A percentile compares a stretch with the other conserved stretches of the same genome.
Evolutionary conservation across 192 early-diverging fungal species (phyloP).

Genomic region (Podila horticola): DNA sequence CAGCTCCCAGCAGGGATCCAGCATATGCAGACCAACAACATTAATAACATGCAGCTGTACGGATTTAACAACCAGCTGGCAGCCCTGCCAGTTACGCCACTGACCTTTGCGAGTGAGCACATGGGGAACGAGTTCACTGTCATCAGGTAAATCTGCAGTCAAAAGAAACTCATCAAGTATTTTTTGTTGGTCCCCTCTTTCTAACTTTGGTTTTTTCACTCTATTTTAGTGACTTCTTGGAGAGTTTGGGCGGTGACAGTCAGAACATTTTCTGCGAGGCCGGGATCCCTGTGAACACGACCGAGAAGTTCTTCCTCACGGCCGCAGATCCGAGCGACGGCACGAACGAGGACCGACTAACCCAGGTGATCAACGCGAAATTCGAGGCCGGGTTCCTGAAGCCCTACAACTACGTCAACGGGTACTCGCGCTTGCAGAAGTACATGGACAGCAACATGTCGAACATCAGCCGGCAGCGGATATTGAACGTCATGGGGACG

Average conservation of each 20-base stretch:
- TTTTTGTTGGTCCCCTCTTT: too few species aligned
- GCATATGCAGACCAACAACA: slow-evolving; percentile 4
- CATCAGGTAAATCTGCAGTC: slow-evolving; percentile 56
- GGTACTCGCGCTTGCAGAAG: slow-evolving; percentile 86
- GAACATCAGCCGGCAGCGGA: slow-evolving; percentile 75
- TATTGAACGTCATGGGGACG: slow-evolving; percentile 87
- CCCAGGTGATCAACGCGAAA: slow-evolving; percentile 93
- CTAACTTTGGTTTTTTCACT: not conserved
- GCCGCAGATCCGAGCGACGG: slow-evolving; percentile 93
- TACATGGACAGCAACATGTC: slow-evolving; percentile 93
- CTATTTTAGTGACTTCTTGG: slow-evolving; percentile 65
- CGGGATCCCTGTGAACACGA: slow-evolving; percentile 59
- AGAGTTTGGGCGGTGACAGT: slow-evolving; percentile 53
- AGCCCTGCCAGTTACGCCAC: slow-evolving; percentile 56
- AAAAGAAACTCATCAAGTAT: too few species aligned
- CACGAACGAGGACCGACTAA: slow-evolving; percentile 88
- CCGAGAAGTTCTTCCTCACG: slow-evolving; percentile 90
- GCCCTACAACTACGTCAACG: slow-evolving; percentile 96
- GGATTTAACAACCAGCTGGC: slow-evolving; percentile 29
- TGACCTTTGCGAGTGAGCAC: slow-evolving; percentile 79
- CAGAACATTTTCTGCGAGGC: slow-evolving; percentile 30
- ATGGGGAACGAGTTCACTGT: slow-evolving; percentile 87
- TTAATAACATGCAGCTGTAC: slow-evolving; percentile 17
- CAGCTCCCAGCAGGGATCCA: slow-evolving; percentile 4
- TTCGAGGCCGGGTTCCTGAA: slow-evolving; percentile 95